phyloP scores from a whole-genome alignment of 176 grass and related monocot genomes.

The Lolium multiflorum region DNA sequence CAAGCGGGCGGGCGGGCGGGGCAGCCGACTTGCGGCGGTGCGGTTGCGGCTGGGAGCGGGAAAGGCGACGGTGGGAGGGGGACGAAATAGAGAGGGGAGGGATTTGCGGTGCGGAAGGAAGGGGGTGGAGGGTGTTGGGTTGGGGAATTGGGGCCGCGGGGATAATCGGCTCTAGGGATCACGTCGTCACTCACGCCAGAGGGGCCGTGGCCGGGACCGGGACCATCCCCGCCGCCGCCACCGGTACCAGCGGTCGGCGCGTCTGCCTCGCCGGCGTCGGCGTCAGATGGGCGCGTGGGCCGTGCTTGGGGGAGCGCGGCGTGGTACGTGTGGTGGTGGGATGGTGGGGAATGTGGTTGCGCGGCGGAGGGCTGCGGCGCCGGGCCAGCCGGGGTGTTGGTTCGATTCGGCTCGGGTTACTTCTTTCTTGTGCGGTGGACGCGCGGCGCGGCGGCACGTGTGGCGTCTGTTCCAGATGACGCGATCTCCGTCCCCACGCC shows the following conservation, averaged over 20 bases:
- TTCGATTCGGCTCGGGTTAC: background rate
- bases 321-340: background rate
- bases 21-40: background rate
- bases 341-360: background rate
- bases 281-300: background rate
- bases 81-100: no score
- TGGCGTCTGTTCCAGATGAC: background rate
- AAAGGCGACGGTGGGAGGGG: background rate
- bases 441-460: constrained; percentile 31
- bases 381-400: background rate
- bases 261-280: constrained; percentile 19
- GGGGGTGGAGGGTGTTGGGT: background rate
- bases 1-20: background rate
- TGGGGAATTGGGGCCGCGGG: constrained; percentile 17
- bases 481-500: background rate
- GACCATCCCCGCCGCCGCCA: constrained; percentile 38
- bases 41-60: background rate
- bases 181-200: constrained; percentile 19
- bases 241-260: background rate
- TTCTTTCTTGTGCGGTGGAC: background rate
- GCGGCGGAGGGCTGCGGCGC: background rate
- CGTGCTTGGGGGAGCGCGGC: background rate
- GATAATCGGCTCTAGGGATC: constrained; percentile 49
- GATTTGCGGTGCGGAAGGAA: constrained; percentile 38
- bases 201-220: background rate